Evolutionary conservation across 2,329 filamentous ascomycete genomes (phyloP).

Genomic region (Diplocarpon rosae): DNA sequence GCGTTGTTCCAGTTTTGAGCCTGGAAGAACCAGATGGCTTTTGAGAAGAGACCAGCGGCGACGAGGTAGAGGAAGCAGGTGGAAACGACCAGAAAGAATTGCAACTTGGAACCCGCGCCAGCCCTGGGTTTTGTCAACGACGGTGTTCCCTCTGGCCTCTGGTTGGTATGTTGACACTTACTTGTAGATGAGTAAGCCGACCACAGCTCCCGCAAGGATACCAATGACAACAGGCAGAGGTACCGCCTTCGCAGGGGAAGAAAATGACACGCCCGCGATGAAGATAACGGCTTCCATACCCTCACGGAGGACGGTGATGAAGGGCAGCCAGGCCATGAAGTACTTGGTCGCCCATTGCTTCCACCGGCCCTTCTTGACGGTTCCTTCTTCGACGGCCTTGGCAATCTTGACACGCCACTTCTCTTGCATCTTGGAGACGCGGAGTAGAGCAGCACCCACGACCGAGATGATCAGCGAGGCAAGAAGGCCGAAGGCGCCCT

Average conservation of each 20-base stretch:
- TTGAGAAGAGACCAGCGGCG: constrained; percentile 71
- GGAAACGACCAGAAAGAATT: constrained; percentile 70
- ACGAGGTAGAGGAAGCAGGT: constrained; percentile 80
- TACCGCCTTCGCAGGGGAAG: constrained; percentile 62
- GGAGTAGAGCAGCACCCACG: constrained; percentile 69
- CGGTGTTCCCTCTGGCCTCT: not conserved
- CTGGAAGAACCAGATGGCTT: constrained; percentile 65
- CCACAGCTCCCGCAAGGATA: constrained; percentile 50
- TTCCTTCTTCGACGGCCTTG: constrained; percentile 48
- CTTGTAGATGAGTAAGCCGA: constrained; percentile 72
- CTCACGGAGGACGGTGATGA: constrained; percentile 78
- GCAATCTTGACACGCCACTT: constrained; percentile 83
- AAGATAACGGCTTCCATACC: constrained; percentile 82
- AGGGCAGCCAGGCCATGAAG: constrained; percentile 76
- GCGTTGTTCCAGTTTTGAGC: constrained; percentile 48
- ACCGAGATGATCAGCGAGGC: constrained; percentile 71
- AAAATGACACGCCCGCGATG: constrained; percentile 72
- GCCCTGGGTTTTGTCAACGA: constrained; percentile 31
- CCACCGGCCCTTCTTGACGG: constrained; percentile 21
- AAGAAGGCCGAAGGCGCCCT: constrained; percentile 66
- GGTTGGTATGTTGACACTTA: constrained; percentile 32
- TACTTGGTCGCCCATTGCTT: constrained; percentile 44
- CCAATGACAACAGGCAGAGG: constrained; percentile 68
- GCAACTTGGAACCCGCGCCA: constrained; percentile 54
- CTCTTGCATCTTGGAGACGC: constrained; percentile 71